These are phyloP conservation scores for Brassica balearica DNA, from an alignment of 441 rosid genomes.

Conservation along the genomic window DNA sequence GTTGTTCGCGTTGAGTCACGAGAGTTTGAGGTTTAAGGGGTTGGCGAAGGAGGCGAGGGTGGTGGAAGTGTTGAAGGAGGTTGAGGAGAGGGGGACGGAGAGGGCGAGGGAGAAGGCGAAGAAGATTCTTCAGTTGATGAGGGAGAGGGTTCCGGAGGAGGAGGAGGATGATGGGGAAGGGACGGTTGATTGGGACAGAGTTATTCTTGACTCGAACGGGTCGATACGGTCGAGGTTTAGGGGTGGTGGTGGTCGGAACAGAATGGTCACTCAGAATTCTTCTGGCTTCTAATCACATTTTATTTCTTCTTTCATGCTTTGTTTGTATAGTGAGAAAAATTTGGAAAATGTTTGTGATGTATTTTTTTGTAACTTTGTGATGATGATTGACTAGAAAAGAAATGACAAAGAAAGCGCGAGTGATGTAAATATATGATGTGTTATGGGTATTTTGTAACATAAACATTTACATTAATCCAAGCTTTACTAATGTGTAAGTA, in stretches of 20 bases:
- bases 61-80: conserved; percentile 60
- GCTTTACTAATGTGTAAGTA: not conserved
- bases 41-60: conserved; percentile 61
- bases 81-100: conserved; percentile 65
- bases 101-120: conserved; percentile 71
- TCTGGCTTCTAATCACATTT: conserved; percentile 39
- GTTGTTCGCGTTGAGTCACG: conserved; percentile 58
- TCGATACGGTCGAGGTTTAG: conserved; percentile 39
- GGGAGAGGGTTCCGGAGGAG: conserved; percentile 50
- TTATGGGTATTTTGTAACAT: not conserved
- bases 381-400: conserved; percentile 5
- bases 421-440: not conserved
- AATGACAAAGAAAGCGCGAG: not conserved
- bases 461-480: conserved; percentile 5
- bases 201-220: conserved; percentile 38
- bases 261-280: conserved; percentile 36
- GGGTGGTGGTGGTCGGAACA: conserved; percentile 26
- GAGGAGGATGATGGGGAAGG: conserved; percentile 42
- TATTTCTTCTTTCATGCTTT: conserved; percentile 17
- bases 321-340: conserved; percentile 27
- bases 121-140: conserved; percentile 62
- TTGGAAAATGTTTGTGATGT: conserved; percentile 12
- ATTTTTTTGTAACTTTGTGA: conserved; percentile 33
- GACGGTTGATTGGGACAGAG: conserved; percentile 36
- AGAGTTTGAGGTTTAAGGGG: conserved; percentile 62